Base-by-base conservation (phyloP, 1,284 basidiomycete genomes). In the Malassezia vespertilionis region DNA sequence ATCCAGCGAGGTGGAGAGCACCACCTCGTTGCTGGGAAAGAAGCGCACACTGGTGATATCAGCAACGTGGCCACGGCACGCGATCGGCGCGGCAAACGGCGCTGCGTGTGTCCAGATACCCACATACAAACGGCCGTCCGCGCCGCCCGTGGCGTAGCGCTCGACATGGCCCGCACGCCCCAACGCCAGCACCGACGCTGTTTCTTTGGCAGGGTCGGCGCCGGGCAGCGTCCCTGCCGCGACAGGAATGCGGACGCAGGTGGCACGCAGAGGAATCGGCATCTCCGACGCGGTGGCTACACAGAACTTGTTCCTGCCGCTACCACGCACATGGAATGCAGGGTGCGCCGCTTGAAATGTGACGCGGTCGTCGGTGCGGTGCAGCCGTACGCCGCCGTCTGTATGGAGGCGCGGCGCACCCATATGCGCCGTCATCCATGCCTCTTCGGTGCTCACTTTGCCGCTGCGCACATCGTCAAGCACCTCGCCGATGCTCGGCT, bases 1-100 rank as follows among this genome's bases (percentile, higher is more conserved):
- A 63, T 84, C 82, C 9, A 77, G 75, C 20, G 80, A 78, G 0
- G 80, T 78, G 6, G 83, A 76, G 11, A 84, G 71, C 78, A 75
- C 52, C 8, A 67, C 65, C 49, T 63, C 46, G 38, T 59, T 61
- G 33, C 57, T 60, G 2, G 65, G 65, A 40, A 68, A 66, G 45
- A 68, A 63, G 12, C 52, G 47, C 21, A 53, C 61, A 33, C 46
- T 57, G 5, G 54, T 47, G 5, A 68, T 35, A 21, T 68, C 65
- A 12, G 61, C 57, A 10, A 57, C 56, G 31, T 68, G 65, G 0
- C 63, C 63, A 10, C 15, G 34, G 18, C 41, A 36, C 8, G 34
- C n/a, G 11, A 43, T 23, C 7, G 39, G 21, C 26, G 11, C n/a
- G 7, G 22, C 8, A n/a, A 31, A 32, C 20, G 28, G 27, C 7